A percentile compares a stretch with the other conserved stretches of the same genome.
These are phyloP conservation scores for Russula vinacea DNA, from an alignment of 768 basidiomycete species.

Conservation along the genomic window DNA sequence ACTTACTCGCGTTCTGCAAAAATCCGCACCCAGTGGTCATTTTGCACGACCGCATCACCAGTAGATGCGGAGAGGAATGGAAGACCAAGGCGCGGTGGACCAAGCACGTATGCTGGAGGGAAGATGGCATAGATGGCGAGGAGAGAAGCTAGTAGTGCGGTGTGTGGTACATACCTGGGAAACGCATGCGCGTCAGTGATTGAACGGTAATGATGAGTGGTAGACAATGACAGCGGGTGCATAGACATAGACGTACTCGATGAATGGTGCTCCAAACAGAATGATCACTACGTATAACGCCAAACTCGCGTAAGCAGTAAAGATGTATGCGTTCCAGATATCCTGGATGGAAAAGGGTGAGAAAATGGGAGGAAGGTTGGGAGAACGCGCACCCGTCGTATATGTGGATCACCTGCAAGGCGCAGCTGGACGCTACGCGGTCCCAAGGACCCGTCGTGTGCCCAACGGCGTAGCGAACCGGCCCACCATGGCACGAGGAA, in stretches of 20 bases:
- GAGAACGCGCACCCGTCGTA: conserved; percentile 37
- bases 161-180: conserved; percentile 45
- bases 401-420: conserved; percentile 40
- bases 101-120: conserved; percentile 67
- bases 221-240: background rate
- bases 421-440: conserved; percentile 45
- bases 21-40: conserved; percentile 71
- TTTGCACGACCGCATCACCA: conserved; percentile 47
- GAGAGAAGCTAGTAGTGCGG: conserved; percentile 65
- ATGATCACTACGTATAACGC: conserved; percentile 51
- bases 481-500: conserved; percentile 72
- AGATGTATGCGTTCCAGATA: conserved; percentile 47
- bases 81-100: conserved; percentile 46
- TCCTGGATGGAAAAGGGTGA: conserved; percentile 41
- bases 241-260: conserved; percentile 43
- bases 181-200: background rate
- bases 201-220: conserved; percentile 14
- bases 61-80: conserved; percentile 32
- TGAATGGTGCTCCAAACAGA: conserved; percentile 72
- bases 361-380: conserved; percentile 4
- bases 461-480: conserved; percentile 61
- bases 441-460: conserved; percentile 44
- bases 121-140: conserved; percentile 64
- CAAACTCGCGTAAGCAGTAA: conserved; percentile 51
- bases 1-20: conserved; percentile 83